Percentiles rank a stretch among this genome's conserved stretches.
phyloP scores from a whole-genome alignment of 2,329 filamentous ascomycete species.

The Aspergillus terreus region DNA sequence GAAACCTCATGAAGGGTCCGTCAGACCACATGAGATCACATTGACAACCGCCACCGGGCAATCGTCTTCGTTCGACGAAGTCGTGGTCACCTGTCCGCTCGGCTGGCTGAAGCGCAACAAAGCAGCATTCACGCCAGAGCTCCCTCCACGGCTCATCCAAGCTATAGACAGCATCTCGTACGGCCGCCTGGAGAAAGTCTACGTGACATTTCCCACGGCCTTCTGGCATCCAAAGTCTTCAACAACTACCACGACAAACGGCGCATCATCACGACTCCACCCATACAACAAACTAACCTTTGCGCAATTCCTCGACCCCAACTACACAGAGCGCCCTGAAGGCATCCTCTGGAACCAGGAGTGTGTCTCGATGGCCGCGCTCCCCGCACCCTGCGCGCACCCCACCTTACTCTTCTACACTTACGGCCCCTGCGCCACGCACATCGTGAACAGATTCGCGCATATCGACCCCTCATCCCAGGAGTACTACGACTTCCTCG shows the following conservation, averaged over 20 bases:
- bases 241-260: slow-evolving; percentile 1
- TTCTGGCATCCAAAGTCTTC: slow-evolving; percentile 62
- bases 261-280: slow-evolving; percentile 8
- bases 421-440: slow-evolving; percentile 41
- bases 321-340: slow-evolving; percentile 61
- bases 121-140: slow-evolving; percentile 41
- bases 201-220: slow-evolving; percentile 67
- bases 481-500: slow-evolving; percentile 54
- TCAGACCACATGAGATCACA: slow-evolving; percentile 39
- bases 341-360: slow-evolving; percentile 69
- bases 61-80: slow-evolving; percentile 45
- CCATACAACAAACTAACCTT: slow-evolving; percentile 57
- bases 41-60: slow-evolving; percentile 38
- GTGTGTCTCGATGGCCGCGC: slow-evolving; percentile 69
- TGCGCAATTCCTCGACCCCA: slow-evolving; percentile 70
- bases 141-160: slow-evolving; percentile 39
- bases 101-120: slow-evolving; percentile 52
- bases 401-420: slow-evolving; percentile 78
- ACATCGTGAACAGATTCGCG: slow-evolving; percentile 36
- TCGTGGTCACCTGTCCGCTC: slow-evolving; percentile 51
- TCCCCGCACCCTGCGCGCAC: slow-evolving; percentile 59
- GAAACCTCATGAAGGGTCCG: slow-evolving; percentile 11
- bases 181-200: slow-evolving; percentile 47
- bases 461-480: slow-evolving; percentile 34
- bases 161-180: slow-evolving; percentile 49